Conservation (phyloP, 225 moss, liverwort and hornwort genomes). For the Anthoceros angustus region DNA sequence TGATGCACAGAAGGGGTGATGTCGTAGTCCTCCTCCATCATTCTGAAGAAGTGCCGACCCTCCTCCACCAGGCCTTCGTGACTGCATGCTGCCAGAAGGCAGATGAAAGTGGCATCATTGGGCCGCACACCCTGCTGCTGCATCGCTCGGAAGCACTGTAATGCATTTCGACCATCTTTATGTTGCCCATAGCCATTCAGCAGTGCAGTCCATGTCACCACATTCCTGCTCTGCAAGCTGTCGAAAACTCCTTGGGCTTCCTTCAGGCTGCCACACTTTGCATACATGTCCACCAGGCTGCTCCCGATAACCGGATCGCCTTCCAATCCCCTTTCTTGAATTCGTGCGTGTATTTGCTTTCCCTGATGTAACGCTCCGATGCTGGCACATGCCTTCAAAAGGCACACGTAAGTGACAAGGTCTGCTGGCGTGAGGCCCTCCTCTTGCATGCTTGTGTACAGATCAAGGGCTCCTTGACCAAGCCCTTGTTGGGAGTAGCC, state of each 20-base stretch:
- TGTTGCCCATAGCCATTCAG: not conserved
- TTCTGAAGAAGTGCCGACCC: not conserved
- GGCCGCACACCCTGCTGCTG: not conserved
- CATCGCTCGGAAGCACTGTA: not conserved
- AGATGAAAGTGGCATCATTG: not conserved
- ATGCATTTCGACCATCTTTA: not conserved
- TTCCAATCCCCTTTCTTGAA: not conserved
- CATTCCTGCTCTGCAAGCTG: not conserved
- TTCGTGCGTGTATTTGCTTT: not conserved
- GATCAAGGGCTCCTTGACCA: not conserved
- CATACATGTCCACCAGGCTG: constrained; percentile 1
- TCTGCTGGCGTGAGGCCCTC: not conserved
- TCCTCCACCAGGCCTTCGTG: not conserved
- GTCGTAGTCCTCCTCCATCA: not conserved
- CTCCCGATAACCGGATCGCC: not conserved
- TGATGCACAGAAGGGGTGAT: not conserved
- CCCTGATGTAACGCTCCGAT: not conserved
- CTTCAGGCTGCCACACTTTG: not conserved
- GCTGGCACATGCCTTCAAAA: not conserved
- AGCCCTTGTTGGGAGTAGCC: not conserved
- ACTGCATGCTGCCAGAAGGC: not conserved
- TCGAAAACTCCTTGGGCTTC: not conserved
- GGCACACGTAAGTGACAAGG: not conserved
- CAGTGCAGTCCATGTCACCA: not conserved
- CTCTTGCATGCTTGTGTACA: not conserved